Conservation (phyloP, 352 stramenopile species). For the Peronosclerospora sorghi region DNA sequence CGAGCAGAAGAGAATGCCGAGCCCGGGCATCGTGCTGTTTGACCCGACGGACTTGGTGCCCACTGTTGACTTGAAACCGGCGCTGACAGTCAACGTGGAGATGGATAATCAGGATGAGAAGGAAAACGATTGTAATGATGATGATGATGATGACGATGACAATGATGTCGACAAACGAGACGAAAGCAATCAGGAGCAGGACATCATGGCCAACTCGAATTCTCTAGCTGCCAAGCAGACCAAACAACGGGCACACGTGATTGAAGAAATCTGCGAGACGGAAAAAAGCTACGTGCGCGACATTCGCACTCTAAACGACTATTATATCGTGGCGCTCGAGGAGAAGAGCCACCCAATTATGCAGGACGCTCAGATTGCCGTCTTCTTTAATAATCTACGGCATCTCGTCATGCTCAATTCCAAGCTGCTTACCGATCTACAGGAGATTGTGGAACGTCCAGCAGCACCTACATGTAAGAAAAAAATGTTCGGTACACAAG, state of each 20-base stretch:
- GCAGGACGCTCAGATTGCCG: constrained; percentile 73
- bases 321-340: constrained; percentile 72
- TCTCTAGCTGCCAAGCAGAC: constrained; percentile 10
- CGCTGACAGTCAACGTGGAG: constrained; percentile 13
- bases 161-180: constrained; percentile 11
- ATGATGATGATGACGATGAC: constrained; percentile 4
- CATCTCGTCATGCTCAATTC: constrained; percentile 81
- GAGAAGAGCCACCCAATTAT: constrained; percentile 72
- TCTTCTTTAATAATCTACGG: constrained; percentile 80
- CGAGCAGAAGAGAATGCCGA: constrained; percentile 13
- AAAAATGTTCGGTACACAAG: neutral
- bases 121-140: neutral
- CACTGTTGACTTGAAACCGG: constrained; percentile 9
- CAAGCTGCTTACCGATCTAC: constrained; percentile 63
- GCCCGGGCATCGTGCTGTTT: constrained; percentile 38
- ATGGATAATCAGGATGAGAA: constrained; percentile 17
- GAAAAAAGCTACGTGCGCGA: constrained; percentile 69
- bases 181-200: constrained; percentile 12
- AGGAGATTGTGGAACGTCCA: constrained; percentile 40
- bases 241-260: constrained; percentile 31
- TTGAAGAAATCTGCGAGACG: constrained; percentile 73
- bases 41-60: constrained; percentile 32
- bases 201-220: constrained; percentile 12
- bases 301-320: constrained; percentile 65
- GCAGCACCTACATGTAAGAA: constrained; percentile 1